Evolutionary conservation across 2,329 filamentous ascomycete genomes (phyloP), one percentile per base, ranked within the genome.

Genomic region (Epichloe glyceriae): DNA sequence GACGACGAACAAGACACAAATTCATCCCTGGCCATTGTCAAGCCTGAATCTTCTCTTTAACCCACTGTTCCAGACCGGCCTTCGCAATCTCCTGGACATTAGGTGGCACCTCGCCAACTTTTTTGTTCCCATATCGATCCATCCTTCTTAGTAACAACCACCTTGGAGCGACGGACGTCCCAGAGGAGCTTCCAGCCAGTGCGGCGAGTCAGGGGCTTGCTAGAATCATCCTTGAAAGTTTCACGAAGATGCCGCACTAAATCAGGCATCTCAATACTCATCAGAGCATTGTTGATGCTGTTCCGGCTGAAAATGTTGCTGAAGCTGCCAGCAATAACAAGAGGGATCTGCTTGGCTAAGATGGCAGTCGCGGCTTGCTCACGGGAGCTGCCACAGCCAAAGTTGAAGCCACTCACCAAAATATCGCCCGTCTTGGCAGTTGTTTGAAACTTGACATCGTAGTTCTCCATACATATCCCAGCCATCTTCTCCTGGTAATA

Each of bases 401-500:
- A 95, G 72, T 94, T 95, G 72, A 83, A 93, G 34, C 89, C 89
- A 0, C 83, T 70, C 0, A 96, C 89, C 1, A 96, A 77, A 50
- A 96, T 87, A 60, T 97, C 90, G 46, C 80, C 82, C 0, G 78
- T 63, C 56, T 77, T 76, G 44, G 85, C 83, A 37, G 83, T 72
- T 1, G 69, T 65, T 10, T 74, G 66, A 64, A 96, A 96, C 0
- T 72, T 64, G 0, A 76, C 69, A 63, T 97, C 91, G 69, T 95
- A 97, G 74, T 97, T 97, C 64, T 85, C 78, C 89, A 97, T 96
- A 67, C 86, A 90, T 0, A 90, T 89, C 57, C 86, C 73, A 0
- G 88, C 88, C 91, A 97, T 96, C 51, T 80, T 80, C 54, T 88
- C 84, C 69, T 72, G 0, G 85, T 70, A 1, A 97, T 75, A 60